A percentile compares a stretch with the other conserved stretches of the same genome.
Evolutionary conservation across 129 eudicot species (phyloP).

Genomic region (Scalesia atractyloides): DNA sequence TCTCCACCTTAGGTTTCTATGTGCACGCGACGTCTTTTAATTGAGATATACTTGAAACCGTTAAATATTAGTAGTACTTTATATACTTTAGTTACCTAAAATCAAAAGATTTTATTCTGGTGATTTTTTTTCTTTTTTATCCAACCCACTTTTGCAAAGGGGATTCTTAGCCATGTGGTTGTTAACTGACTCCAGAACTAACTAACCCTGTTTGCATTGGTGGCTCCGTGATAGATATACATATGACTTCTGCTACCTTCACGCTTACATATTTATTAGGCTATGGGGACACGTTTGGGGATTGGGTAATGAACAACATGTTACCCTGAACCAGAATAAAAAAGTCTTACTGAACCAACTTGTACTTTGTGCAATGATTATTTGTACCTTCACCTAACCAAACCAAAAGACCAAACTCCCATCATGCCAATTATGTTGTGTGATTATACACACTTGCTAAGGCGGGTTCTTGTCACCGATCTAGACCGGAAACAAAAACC

Average conservation of each 20-base stretch:
- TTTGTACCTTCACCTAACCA: conserved; percentile 12
- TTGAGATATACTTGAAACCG: no score
- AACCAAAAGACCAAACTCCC: background rate
- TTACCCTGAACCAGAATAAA: background rate
- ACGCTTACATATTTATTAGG: conserved; percentile 26
- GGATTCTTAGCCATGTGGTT: conserved; percentile 53
- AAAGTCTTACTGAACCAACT: conserved; percentile 2
- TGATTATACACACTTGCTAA: background rate
- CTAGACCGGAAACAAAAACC: background rate
- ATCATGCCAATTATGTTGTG: background rate
- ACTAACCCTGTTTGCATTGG: conserved; percentile 36
- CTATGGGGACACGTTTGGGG: conserved; percentile 23
- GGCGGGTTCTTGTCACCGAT: no score
- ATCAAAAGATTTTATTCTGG: background rate
- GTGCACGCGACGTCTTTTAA: no score
- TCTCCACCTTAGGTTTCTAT: no score
- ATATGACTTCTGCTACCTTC: conserved; percentile 29
- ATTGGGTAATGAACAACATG: background rate
- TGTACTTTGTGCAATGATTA: conserved; percentile 26
- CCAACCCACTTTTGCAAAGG: conserved; percentile 46
- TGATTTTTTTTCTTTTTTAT: conserved; percentile 4
- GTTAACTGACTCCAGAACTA: conserved; percentile 39
- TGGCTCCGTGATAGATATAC: conserved; percentile 16
- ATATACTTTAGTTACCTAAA: no score
- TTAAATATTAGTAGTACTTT: no score